Evolutionary conservation across 768 basidiomycete species (phyloP).

Genomic region (Podaxis pistillaris): DNA sequence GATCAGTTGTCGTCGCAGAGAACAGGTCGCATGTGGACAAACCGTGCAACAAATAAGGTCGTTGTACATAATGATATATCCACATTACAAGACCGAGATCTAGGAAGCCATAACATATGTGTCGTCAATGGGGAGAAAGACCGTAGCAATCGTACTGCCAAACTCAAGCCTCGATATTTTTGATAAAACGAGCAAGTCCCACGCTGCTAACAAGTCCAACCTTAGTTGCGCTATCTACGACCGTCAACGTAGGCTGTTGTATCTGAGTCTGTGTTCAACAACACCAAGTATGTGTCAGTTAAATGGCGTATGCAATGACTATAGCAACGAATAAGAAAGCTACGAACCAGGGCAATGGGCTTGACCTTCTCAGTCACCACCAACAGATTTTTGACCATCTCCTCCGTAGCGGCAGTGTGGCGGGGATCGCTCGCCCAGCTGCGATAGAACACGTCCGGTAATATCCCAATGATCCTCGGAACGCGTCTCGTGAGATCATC

Average conservation of each 20-base stretch:
- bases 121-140: background rate
- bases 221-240: conserved; percentile 57
- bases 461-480: conserved; percentile 61
- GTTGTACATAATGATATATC: conserved; percentile 10
- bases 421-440: conserved; percentile 55
- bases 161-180: conserved; percentile 43
- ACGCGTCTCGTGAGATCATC: conserved; percentile 59
- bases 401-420: conserved; percentile 67
- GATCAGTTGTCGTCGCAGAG: no score
- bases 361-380: conserved; percentile 55
- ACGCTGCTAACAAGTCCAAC: conserved; percentile 63
- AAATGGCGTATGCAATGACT: background rate
- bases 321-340: background rate
- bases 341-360: conserved; percentile 60
- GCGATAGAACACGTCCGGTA: conserved; percentile 62
- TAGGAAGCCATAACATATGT: no score
- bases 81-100: background rate
- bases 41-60: background rate
- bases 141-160: background rate
- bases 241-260: conserved; percentile 25
- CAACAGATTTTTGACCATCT: conserved; percentile 69
- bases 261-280: conserved; percentile 23
- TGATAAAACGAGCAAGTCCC: conserved; percentile 63
- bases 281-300: background rate
- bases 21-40: background rate